Evolutionary conservation across 2,329 filamentous ascomycete species (phyloP), one percentile per base, ranked within the genome.

Genomic region (Cytospora piceae): DNA sequence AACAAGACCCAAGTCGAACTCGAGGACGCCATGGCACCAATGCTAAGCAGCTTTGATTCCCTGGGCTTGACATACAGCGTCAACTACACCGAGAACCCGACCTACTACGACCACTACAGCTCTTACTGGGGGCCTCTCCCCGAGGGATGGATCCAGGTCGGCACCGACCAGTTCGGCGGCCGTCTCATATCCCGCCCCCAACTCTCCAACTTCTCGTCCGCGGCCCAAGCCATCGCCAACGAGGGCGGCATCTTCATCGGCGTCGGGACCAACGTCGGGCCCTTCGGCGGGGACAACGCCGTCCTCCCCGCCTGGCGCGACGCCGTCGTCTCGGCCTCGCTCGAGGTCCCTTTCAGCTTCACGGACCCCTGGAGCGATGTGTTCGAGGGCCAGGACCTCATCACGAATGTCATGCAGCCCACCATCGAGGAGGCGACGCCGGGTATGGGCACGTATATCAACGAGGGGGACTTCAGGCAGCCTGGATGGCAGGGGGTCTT

Each of bases 381-480:
- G 64, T 62, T 72, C 6, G 69, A 63, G 46, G 70, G 69, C 8
- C 75, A 76, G 61, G 62, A 60, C 29, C 71, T 69, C 34, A 76
- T 77, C 66, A 76, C 75, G 11, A 61, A 75, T 55, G 66, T 72
- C 65, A 69, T 75, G 51, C 70, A 75, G 63, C 75, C 74, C 0
- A 39, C 68, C 32, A 58, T 74, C 27, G 70, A 72, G 29, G 72
- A 70, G 7, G 73, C 75, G 7, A 77, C 79, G 0, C 80, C 80
- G 4, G 78, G 75, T 1, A 73, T 73, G 1, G 81, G 82, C 5
- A 75, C 80, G 5, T 85, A 85, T 68, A 72, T 82, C 71, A 85
- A 84, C 67, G 84, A 87, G 75, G 80, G 77, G 2, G 80, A 85
- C 71, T 79, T 82, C 52, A 75, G 77, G 65, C 77, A 85, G 71